Evolutionary conservation across 768 basidiomycete genomes (phyloP).

Genomic region (Saitozyma sp.): DNA sequence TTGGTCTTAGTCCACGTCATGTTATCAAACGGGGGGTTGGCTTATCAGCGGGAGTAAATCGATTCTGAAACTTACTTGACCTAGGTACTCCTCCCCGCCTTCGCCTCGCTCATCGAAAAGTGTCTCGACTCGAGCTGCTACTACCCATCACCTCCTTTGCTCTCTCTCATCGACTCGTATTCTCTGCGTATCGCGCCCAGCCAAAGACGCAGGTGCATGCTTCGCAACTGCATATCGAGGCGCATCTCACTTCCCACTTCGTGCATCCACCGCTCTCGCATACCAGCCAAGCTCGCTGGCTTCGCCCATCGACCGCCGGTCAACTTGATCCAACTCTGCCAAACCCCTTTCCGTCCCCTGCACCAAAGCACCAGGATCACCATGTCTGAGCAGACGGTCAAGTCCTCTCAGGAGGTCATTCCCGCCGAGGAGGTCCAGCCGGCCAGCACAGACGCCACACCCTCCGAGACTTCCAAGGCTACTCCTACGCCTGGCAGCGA

Average conservation of each 20-base stretch:
- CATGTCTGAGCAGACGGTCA: constrained; percentile 18
- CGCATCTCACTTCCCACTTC: neutral
- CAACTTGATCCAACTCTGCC: neutral
- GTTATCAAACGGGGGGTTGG: no score
- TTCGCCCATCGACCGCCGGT: neutral
- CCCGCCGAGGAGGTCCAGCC: constrained; percentile 25
- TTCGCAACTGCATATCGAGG: neutral
- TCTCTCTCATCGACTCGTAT: neutral
- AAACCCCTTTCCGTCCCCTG: neutral
- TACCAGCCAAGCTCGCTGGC: no score
- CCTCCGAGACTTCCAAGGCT: neutral
- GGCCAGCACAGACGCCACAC: constrained; percentile 3
- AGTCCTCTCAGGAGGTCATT: constrained; percentile 18
- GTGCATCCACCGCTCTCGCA: no score
- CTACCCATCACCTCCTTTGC: neutral
- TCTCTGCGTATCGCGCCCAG: neutral
- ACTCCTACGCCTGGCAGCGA: constrained; percentile 16
- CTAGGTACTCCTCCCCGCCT: no score
- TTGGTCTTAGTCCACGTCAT: no score
- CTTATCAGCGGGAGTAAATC: no score
- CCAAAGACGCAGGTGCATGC: neutral
- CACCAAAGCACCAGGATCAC: constrained; percentile 1
- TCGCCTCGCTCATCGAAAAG: no score
- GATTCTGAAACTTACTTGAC: no score
- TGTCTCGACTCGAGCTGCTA: no score